Conservation (phyloP, 257 asterid genomes). For the Vinca minor region DNA sequence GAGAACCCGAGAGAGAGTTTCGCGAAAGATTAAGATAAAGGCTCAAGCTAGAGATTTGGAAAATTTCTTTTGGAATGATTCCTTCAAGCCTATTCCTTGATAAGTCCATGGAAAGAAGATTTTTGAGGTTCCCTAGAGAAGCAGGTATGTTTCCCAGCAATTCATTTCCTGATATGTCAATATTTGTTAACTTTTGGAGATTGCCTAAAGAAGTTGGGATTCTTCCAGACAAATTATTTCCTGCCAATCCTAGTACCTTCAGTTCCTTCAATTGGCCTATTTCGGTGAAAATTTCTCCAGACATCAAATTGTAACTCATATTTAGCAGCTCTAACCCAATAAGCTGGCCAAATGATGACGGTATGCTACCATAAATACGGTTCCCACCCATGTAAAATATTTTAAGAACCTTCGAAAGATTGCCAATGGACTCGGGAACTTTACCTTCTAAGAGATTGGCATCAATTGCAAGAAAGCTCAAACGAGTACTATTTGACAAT, state of each 20-base stretch:
- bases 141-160: constrained; percentile 38
- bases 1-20: constrained; percentile 35
- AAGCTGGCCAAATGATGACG: constrained; percentile 46
- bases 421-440: constrained; percentile 50
- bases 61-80: constrained; percentile 32
- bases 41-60: constrained; percentile 34
- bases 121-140: constrained; percentile 26
- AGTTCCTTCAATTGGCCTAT: constrained; percentile 35
- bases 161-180: constrained; percentile 45
- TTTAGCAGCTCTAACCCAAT: constrained; percentile 28
- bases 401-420: constrained; percentile 38
- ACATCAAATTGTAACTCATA: constrained; percentile 24
- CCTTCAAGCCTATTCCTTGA: constrained; percentile 41
- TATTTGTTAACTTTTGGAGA: constrained; percentile 27
- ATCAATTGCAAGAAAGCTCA: constrained; percentile 39
- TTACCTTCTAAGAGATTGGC: constrained; percentile 37
- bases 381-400: constrained; percentile 45
- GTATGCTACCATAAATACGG: constrained; percentile 34
- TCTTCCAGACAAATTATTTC: constrained; percentile 34
- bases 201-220: constrained; percentile 43
- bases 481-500: constrained; percentile 35
- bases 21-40: constrained; percentile 37
- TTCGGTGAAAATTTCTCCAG: constrained; percentile 48
- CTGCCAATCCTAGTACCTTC: constrained; percentile 26
- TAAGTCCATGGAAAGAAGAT: constrained; percentile 35